Percentiles rank a stretch among this genome's conserved stretches.
Conservation (phyloP, 1,284 basidiomycete genomes). For the Trametes versicolor region DNA sequence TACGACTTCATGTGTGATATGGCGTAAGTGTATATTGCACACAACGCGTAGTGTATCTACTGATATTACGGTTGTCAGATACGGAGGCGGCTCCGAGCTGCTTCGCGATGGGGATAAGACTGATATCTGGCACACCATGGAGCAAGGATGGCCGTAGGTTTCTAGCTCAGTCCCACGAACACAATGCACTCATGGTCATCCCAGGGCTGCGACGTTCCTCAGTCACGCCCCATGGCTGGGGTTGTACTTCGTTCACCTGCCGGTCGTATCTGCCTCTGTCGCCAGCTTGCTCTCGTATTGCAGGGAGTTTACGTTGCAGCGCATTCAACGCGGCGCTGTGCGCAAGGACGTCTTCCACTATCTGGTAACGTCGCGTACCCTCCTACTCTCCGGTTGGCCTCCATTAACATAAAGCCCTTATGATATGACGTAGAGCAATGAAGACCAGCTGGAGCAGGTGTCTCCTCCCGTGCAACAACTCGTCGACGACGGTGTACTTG, state of each 20-base stretch:
- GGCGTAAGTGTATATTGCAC: slow-evolving; percentile 54
- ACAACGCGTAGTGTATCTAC: not conserved
- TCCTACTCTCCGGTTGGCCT: not conserved
- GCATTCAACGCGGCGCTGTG: slow-evolving; percentile 24
- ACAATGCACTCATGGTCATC: not conserved
- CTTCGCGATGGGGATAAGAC: slow-evolving; percentile 37
- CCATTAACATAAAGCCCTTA: not conserved
- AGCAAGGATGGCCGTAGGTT: slow-evolving; percentile 32
- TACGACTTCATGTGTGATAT: slow-evolving; percentile 73
- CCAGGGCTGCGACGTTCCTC: slow-evolving; percentile 14
- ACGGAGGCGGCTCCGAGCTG: slow-evolving; percentile 43
- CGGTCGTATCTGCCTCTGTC: slow-evolving; percentile 13
- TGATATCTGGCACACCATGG: slow-evolving; percentile 31
- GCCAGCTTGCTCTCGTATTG: slow-evolving; percentile 10
- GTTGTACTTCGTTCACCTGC: slow-evolving; percentile 12
- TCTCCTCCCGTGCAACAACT: slow-evolving; percentile 14
- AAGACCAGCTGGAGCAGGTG: slow-evolving; percentile 16
- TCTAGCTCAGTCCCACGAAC: not conserved
- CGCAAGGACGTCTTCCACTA: slow-evolving; percentile 44
- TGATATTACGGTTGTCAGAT: slow-evolving; percentile 30
- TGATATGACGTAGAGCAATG: slow-evolving; percentile 13
- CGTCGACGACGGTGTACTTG: slow-evolving; percentile 23
- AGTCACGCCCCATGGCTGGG: slow-evolving; percentile 28
- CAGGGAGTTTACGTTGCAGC: slow-evolving; percentile 23
- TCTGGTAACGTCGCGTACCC: slow-evolving; percentile 35